These are phyloP conservation scores for Lyophyllum decastes DNA, from an alignment of 768 basidiomycete genomes.

Conservation along the genomic window DNA sequence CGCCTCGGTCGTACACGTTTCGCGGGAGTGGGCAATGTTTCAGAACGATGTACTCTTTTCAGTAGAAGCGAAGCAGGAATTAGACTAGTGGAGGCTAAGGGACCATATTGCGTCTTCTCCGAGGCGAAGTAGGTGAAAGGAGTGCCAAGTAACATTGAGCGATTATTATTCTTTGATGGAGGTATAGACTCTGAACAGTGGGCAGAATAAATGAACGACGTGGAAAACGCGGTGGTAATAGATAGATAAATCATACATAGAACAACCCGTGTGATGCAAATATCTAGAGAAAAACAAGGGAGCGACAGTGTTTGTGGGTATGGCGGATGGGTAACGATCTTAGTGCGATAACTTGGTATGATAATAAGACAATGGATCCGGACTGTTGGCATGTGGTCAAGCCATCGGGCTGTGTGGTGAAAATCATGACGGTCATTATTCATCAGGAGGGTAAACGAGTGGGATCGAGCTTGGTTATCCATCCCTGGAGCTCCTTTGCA, in stretches of 20 bases:
- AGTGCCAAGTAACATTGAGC: slow-evolving; percentile 1
- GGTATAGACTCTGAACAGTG: slow-evolving; percentile 6
- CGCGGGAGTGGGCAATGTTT: too few species aligned
- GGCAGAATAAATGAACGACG: slow-evolving; percentile 6
- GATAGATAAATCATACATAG: slow-evolving; percentile 14
- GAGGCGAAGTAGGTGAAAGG: too few species aligned
- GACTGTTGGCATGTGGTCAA: slow-evolving; percentile 1
- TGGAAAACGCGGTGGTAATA: slow-evolving; percentile 5
- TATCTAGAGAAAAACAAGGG: slow-evolving; percentile 8
- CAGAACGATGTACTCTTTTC: too few species aligned
- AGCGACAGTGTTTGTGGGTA: slow-evolving; percentile 6
- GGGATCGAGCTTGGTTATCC: slow-evolving; percentile 85
- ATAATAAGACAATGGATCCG: slow-evolving; percentile 11
- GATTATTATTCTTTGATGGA: slow-evolving; percentile 11
- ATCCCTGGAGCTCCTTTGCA: slow-evolving; percentile 80
- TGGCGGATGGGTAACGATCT: neutral
- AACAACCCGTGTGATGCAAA: slow-evolving; percentile 7
- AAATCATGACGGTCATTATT: slow-evolving; percentile 8
- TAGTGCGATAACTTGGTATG: slow-evolving; percentile 6
- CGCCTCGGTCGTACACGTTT: too few species aligned
- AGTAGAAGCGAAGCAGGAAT: too few species aligned
- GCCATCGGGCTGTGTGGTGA: slow-evolving; percentile 1
- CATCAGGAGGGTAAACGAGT: slow-evolving; percentile 57
- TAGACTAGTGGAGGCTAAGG: too few species aligned
- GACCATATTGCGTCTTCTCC: too few species aligned